phyloP scores from a whole-genome alignment of 352 stramenopile genomes.

The Phytophthora colocasiae region DNA sequence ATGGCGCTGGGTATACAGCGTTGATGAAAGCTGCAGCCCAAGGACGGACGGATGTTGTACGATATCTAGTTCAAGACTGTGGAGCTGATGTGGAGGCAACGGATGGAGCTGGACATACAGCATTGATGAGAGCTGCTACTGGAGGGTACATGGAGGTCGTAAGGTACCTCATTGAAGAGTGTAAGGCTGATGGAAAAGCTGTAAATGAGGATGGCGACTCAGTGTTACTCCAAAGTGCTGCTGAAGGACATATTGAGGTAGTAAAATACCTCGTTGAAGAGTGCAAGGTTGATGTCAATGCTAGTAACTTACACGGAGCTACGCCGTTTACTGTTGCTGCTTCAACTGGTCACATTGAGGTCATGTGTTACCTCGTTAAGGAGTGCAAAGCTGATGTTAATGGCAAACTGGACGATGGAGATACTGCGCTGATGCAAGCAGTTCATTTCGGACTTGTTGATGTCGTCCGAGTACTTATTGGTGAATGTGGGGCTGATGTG shows the following conservation, averaged over 20 bases:
- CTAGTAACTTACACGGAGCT: background rate
- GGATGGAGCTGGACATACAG: background rate
- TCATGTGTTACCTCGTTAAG: background rate
- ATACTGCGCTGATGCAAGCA: background rate
- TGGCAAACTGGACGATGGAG: background rate
- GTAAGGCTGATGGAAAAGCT: background rate
- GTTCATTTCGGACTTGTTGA: background rate
- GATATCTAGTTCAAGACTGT: slow-evolving; percentile 2
- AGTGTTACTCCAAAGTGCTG: background rate
- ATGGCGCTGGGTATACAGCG: background rate
- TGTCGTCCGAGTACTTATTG: background rate
- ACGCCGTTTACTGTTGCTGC: slow-evolving; percentile 2
- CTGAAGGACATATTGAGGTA: background rate
- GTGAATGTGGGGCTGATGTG: background rate
- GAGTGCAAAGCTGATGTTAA: background rate
- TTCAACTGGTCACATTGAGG: background rate
- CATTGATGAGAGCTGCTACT: background rate
- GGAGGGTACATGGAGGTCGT: background rate
- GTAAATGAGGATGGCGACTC: background rate
- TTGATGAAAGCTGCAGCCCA: background rate
- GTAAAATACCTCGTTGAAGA: slow-evolving; percentile 5
- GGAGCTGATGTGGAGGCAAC: background rate
- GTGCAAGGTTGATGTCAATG: slow-evolving; percentile 1
- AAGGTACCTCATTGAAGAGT: background rate
- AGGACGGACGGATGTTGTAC: background rate